phyloP scores from a whole-genome alignment of 2,329 filamentous ascomycete species.

The Hymenoscyphus fraxineus region DNA sequence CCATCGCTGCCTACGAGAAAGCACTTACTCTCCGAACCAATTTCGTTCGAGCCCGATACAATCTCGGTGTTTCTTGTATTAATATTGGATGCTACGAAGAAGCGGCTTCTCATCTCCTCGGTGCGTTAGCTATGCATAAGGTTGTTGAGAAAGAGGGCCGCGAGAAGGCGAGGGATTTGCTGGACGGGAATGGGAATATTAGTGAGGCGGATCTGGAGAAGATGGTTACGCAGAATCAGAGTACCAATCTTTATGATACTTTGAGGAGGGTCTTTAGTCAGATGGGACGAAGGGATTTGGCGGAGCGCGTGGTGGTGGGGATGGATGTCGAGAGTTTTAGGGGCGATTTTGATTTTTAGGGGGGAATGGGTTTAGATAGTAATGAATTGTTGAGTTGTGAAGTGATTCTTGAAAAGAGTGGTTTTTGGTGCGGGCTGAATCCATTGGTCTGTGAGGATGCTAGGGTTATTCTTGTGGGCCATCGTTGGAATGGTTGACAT shows the following conservation, averaged over 20 bases:
- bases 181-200: constrained; percentile 55
- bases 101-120: constrained; percentile 87
- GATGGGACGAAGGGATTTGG: constrained; percentile 86
- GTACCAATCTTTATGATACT: constrained; percentile 95
- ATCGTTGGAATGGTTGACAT: too few relatives aligned
- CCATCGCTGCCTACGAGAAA: constrained; percentile 93
- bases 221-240: constrained; percentile 92
- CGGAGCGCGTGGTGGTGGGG: constrained; percentile 80
- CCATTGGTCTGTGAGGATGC: too few relatives aligned
- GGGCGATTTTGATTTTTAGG: constrained; percentile 81
- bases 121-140: constrained; percentile 92
- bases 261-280: constrained; percentile 90
- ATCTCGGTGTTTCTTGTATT: constrained; percentile 93
- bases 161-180: constrained; percentile 77
- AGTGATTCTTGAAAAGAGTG: too few relatives aligned
- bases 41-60: constrained; percentile 95
- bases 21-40: constrained; percentile 87
- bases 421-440: too few relatives aligned
- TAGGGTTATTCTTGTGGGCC: too few relatives aligned
- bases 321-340: constrained; percentile 90
- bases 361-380: background rate
- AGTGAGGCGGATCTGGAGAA: constrained; percentile 74
- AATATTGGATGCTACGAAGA: constrained; percentile 95
- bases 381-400: background rate
- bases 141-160: constrained; percentile 82